Percentiles rank a stretch among this genome's conserved stretches.
Conservation (phyloP, 768 basidiomycete species). For the Baorangia bicolor region DNA sequence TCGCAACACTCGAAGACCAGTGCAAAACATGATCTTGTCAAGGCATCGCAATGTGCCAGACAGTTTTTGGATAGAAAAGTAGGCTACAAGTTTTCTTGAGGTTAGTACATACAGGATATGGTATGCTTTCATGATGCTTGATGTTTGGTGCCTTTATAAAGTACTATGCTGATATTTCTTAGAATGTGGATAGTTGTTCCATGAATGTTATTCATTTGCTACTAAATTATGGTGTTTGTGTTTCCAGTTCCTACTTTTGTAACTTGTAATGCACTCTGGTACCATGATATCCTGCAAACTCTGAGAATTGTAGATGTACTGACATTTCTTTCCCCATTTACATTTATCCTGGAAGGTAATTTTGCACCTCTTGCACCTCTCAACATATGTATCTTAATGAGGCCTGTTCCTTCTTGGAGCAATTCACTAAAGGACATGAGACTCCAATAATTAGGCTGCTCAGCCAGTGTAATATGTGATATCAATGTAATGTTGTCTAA, state of each 20-base stretch:
- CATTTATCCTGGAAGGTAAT: not conserved
- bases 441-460: not conserved
- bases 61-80: slow-evolving; percentile 8
- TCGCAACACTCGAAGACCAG: not conserved
- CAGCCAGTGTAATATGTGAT: not conserved
- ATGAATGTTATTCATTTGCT: not conserved
- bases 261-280: not conserved
- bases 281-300: not conserved
- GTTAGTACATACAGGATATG: not conserved
- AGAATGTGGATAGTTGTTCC: not conserved
- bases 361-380: not conserved
- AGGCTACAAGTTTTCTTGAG: not conserved
- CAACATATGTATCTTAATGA: too few relatives aligned
- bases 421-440: not conserved
- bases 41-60: slow-evolving; percentile 6
- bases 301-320: not conserved
- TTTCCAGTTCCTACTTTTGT: not conserved
- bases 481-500: not conserved
- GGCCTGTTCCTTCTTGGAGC: too few relatives aligned
- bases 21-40: not conserved
- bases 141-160: not conserved
- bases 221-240: not conserved
- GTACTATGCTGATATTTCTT: not conserved
- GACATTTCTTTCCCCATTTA: not conserved
- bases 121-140: not conserved